These are phyloP conservation scores for Gymnopilus dilepis DNA, from an alignment of 768 basidiomycete genomes.

Conservation along the genomic window DNA sequence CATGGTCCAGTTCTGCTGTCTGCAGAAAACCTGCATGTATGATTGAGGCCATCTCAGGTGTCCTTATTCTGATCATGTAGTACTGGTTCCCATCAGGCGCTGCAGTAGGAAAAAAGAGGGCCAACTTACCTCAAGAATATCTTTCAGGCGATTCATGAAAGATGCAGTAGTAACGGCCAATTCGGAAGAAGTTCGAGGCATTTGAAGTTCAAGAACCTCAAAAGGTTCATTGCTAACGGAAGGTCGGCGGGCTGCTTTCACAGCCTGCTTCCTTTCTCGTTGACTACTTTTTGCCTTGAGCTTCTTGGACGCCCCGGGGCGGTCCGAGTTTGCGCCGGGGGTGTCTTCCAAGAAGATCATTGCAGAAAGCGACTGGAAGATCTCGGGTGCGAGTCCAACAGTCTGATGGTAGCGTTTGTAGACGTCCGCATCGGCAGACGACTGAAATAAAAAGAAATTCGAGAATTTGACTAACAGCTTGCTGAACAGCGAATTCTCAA, in stretches of 20 bases:
- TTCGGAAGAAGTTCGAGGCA: conserved; percentile 3
- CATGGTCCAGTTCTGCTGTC: background rate
- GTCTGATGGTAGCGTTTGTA: conserved; percentile 21
- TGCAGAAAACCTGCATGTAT: conserved; percentile 25
- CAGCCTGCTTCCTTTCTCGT: conserved; percentile 20
- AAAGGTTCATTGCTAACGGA: conserved; percentile 3
- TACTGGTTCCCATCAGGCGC: conserved; percentile 17
- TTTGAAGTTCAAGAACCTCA: background rate
- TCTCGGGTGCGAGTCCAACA: conserved; percentile 28
- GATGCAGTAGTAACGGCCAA: background rate
- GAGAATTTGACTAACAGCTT: conserved; percentile 15
- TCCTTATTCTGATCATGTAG: conserved; percentile 16
- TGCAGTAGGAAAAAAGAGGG: background rate
- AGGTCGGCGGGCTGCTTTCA: conserved; percentile 9
- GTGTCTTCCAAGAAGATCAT: conserved; percentile 18
- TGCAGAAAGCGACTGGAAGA: conserved; percentile 25
- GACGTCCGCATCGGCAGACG: background rate
- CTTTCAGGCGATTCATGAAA: conserved; percentile 23
- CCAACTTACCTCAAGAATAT: conserved; percentile 24
- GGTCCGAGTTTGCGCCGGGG: background rate
- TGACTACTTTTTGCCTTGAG: conserved; percentile 23
- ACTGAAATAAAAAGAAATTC: conserved; percentile 18
- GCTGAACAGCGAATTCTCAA: conserved; percentile 6
- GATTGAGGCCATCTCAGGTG: conserved; percentile 12
- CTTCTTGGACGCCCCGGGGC: conserved; percentile 13